These are phyloP conservation scores for Chiua virens DNA, from an alignment of 768 basidiomycete species.

Conservation along the genomic window DNA sequence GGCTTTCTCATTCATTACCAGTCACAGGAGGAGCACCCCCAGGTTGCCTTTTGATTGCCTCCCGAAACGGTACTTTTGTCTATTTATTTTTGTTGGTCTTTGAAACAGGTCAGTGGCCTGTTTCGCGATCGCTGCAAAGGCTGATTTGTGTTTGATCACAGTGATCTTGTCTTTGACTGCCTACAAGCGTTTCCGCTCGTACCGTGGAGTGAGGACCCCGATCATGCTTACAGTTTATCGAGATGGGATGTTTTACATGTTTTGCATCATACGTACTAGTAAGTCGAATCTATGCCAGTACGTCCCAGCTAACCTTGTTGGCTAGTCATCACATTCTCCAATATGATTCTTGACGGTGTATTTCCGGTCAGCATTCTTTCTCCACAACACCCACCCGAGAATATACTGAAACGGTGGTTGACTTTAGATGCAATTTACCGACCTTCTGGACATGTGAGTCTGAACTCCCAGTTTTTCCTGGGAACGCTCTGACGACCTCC, in stretches of 20 bases:
- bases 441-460: constrained; percentile 5
- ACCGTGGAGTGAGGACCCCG: background rate
- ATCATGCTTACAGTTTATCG: constrained; percentile 12
- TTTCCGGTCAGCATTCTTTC: constrained; percentile 8
- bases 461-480: background rate
- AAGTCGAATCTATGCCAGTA: background rate
- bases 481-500: background rate
- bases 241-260: constrained; percentile 17
- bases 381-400: background rate
- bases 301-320: background rate
- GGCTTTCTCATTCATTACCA: no score
- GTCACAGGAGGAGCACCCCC: background rate
- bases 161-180: constrained; percentile 9
- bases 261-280: constrained; percentile 22
- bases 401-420: background rate
- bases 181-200: constrained; percentile 4
- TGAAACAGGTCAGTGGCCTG: constrained; percentile 2
- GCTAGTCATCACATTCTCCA: constrained; percentile 16
- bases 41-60: background rate
- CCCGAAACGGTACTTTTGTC: constrained; percentile 1
- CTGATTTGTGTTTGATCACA: background rate
- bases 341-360: constrained; percentile 4
- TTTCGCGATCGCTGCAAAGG: background rate
- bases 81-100: constrained; percentile 12
- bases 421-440: constrained; percentile 3